Evolutionary conservation across 208 protist genomes (phyloP), one percentile per base, ranked within the genome.

Genomic region (Wallacemonas sp.): DNA sequence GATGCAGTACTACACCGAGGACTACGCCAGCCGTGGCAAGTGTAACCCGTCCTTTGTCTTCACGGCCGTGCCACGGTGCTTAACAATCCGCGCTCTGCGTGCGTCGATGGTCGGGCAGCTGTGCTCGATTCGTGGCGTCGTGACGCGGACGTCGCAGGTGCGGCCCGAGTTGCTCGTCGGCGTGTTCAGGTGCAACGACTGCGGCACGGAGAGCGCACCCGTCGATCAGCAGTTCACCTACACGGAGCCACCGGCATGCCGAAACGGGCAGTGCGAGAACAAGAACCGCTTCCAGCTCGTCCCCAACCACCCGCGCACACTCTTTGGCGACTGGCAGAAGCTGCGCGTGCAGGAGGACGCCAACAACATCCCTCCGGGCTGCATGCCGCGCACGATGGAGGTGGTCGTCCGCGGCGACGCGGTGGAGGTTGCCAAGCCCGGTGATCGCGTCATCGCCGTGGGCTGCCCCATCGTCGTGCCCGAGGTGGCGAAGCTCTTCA

Each of bases 281-380:
- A 92, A 81, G 30, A 83, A 58, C 34, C 76, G 80, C 24, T 99
- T 97, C 80, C 72, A 93, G 44, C 81, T 99, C 5, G 70, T 93
- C 32, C 87, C 85, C 0, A 86, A 80, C 14, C 86, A 94, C 76
- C 86, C 78, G 2, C 83, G 83, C 0, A 96, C 92, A 8, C 72
- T 73, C 33, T 99, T 99, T 75, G 84, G 88, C 5, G 99, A 99
- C 74, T 99, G 98, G 98, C 99, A 99, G 83, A 98, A 98, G 47
- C 78, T 99, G 47, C 83, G 96, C 9, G 85, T 99, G 56, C 98
- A 99, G 77, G 97, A 99, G 78, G 94, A 97, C 68, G 66, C 97
- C 1, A 91, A 97, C 67, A 93, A 98, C 70, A 98, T 99, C 56
- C 98, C 97, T 0, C 82, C 95, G 3, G 98, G 98, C 0, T 94